A percentile compares a stretch with the other conserved stretches of the same genome.
These are phyloP conservation scores for Ustilago vetiveriae DNA, from an alignment of 1,284 basidiomycete genomes.

Conservation along the genomic window DNA sequence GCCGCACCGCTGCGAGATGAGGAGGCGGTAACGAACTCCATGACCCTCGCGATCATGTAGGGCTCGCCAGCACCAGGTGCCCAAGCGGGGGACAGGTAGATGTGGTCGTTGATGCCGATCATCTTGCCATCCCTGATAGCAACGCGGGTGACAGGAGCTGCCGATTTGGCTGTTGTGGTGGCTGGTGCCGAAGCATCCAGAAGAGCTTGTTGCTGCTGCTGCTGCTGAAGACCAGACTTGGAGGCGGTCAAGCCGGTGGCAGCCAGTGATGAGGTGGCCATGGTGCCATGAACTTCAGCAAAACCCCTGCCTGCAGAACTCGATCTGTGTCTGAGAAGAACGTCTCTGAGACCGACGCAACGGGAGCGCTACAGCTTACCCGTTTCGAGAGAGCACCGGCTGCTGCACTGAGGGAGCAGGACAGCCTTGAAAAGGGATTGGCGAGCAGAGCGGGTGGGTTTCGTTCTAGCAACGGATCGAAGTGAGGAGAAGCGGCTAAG, in stretches of 20 bases:
- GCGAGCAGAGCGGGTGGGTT: too few relatives aligned
- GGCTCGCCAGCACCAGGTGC: conserved; percentile 83
- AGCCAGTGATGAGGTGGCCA: conserved; percentile 41
- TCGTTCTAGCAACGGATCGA: too few relatives aligned
- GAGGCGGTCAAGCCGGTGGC: conserved; percentile 49
- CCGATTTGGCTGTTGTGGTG: conserved; percentile 31
- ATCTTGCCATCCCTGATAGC: conserved; percentile 54
- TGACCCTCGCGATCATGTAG: conserved; percentile 91
- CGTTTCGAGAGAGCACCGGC: too few relatives aligned
- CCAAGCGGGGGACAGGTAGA: conserved; percentile 92
- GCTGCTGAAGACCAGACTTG: conserved; percentile 35
- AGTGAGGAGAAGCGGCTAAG: too few relatives aligned
- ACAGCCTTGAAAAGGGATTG: too few relatives aligned
- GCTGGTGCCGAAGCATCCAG: conserved; percentile 33
- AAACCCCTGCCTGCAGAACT: not conserved
- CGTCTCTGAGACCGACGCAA: too few relatives aligned
- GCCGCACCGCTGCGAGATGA: conserved; percentile 74
- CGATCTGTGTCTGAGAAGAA: too few relatives aligned
- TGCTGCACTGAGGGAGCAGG: too few relatives aligned
- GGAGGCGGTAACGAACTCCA: conserved; percentile 89
- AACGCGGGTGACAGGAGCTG: conserved; percentile 48
- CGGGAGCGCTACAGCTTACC: too few relatives aligned
- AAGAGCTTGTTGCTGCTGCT: conserved; percentile 46
- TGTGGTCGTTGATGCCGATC: conserved; percentile 75
- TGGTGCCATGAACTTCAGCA: conserved; percentile 1